Evolutionary conservation across 257 asterid species (phyloP).

Genomic region (Verbascum thapsus): DNA sequence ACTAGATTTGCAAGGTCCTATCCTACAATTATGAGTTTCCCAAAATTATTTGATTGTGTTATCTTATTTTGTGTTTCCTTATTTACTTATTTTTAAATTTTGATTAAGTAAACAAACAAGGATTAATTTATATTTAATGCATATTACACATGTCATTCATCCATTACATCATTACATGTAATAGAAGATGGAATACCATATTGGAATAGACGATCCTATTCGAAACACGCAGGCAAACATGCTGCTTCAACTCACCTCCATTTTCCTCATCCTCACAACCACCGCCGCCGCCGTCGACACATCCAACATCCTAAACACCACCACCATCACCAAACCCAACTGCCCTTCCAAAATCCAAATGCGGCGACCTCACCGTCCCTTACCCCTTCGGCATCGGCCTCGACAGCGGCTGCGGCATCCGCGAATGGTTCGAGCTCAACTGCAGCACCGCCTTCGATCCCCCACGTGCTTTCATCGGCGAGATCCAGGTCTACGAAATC

Average conservation of each 20-base stretch:
- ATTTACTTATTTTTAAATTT: too few species aligned
- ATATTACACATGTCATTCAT: too few species aligned
- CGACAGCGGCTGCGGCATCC: conserved; percentile 41
- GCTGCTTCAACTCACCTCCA: conserved; percentile 16
- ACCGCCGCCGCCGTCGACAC: conserved; percentile 39
- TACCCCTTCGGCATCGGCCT: conserved; percentile 62
- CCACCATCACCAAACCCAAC: conserved; percentile 39
- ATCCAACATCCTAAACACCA: conserved; percentile 30
- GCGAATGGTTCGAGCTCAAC: conserved; percentile 31
- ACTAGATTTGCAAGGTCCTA: too few species aligned
- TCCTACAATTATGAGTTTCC: too few species aligned
- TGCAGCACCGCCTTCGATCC: conserved; percentile 53
- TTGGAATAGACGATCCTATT: too few species aligned
- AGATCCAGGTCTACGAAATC: conserved; percentile 39
- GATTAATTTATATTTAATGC: too few species aligned
- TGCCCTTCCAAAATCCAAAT: conserved; percentile 47
- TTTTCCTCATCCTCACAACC: conserved; percentile 27
- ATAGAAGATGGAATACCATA: too few species aligned
- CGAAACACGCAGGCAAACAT: too few species aligned
- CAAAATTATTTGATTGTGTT: too few species aligned
- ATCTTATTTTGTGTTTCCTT: too few species aligned
- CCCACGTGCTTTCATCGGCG: conserved; percentile 42
- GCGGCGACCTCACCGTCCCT: conserved; percentile 65
- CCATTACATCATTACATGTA: too few species aligned
- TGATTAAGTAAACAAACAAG: too few species aligned